Evolutionary conservation across 2,329 filamentous ascomycete genomes (phyloP).

Genomic region (Magnaporthiopsis rhizophila): DNA sequence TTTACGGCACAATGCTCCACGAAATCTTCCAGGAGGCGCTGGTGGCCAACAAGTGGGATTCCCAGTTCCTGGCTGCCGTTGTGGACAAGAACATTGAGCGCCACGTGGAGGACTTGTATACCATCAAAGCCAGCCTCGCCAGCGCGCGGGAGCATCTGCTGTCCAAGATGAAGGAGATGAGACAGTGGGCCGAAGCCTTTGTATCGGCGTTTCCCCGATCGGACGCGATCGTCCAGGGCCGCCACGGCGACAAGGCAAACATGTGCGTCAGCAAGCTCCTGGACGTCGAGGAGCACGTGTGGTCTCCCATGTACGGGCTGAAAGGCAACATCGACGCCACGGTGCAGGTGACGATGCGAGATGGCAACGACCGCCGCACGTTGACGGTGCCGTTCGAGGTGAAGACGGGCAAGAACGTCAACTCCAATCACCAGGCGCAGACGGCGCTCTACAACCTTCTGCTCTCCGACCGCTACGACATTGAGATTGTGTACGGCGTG

Average conservation of each 20-base stretch:
- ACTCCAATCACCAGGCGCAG: constrained; percentile 78
- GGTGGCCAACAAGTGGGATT: constrained; percentile 73
- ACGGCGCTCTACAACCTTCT: constrained; percentile 91
- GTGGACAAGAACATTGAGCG: constrained; percentile 64
- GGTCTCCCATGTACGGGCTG: constrained; percentile 94
- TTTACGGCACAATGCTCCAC: constrained; percentile 90
- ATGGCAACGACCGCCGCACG: constrained; percentile 47
- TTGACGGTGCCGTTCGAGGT: constrained; percentile 90
- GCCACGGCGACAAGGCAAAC: constrained; percentile 65
- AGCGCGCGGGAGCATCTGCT: constrained; percentile 72
- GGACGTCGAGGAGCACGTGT: constrained; percentile 95
- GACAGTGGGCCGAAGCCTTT: constrained; percentile 77
- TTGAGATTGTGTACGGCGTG: constrained; percentile 82
- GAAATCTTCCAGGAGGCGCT: constrained; percentile 92
- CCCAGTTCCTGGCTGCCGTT: constrained; percentile 53
- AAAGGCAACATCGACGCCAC: constrained; percentile 98
- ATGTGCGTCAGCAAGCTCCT: constrained; percentile 90
- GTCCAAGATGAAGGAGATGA: constrained; percentile 75
- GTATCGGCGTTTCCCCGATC: constrained; percentile 60
- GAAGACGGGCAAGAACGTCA: constrained; percentile 85
- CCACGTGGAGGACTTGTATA: constrained; percentile 84
- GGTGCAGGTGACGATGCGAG: constrained; percentile 75
- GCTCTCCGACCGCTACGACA: constrained; percentile 88
- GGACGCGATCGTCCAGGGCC: constrained; percentile 69
- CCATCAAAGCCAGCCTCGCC: constrained; percentile 66